Evolutionary conservation across 441 rosid genomes (phyloP).

Genomic region (Dalechampia spathulata): DNA sequence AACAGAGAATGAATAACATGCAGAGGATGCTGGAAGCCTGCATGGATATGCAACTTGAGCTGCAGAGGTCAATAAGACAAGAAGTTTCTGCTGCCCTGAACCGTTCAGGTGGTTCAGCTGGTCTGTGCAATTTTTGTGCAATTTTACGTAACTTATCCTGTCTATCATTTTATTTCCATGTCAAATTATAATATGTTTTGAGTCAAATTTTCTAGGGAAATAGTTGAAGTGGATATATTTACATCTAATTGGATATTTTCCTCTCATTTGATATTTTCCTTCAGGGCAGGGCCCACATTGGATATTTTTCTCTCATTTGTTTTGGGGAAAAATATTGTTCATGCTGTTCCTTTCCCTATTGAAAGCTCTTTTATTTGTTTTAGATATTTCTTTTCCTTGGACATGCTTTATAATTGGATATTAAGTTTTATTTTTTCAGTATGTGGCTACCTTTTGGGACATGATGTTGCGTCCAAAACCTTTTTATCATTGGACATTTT

Average conservation of each 20-base stretch:
- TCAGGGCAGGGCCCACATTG: not conserved
- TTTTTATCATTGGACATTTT: not conserved
- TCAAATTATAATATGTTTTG: not conserved
- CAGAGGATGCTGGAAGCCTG: conserved; percentile 90
- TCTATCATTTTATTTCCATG: not conserved
- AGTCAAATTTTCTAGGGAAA: not conserved
- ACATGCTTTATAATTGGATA: too few species aligned
- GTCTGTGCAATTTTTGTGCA: conserved; percentile 23
- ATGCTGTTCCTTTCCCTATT: not conserved
- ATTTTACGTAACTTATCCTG: not conserved
- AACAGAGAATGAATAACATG: conserved; percentile 88
- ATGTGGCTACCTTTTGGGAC: too few species aligned
- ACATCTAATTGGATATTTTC: not conserved
- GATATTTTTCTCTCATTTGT: not conserved
- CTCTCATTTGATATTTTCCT: not conserved
- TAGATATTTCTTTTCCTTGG: too few species aligned
- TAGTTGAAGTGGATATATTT: not conserved
- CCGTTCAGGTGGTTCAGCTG: conserved; percentile 49
- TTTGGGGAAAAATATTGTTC: not conserved
- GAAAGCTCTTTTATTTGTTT: not conserved
- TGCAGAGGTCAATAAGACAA: conserved; percentile 85
- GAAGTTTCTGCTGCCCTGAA: conserved; percentile 89
- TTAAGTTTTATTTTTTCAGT: too few species aligned
- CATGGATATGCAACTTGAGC: conserved; percentile 97
- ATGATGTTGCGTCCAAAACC: not conserved